Conservation (phyloP, 176 grass and related monocot species). For the Triticum dicoccoides region DNA sequence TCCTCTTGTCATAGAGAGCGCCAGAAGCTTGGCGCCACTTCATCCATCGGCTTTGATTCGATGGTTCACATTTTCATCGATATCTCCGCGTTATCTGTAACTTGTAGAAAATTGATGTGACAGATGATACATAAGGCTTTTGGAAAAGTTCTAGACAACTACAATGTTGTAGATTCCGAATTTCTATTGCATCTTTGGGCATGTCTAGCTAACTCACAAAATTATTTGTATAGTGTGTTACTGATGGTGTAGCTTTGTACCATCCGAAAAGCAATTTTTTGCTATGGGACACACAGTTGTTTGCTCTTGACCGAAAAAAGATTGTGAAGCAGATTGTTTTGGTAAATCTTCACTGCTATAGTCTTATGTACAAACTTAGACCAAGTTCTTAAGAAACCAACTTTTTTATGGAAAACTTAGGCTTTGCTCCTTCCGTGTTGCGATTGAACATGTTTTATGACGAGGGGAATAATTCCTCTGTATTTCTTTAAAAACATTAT, state of each 20-base stretch:
- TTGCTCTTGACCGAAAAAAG: not conserved
- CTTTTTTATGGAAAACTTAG: not conserved
- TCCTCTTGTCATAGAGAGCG: too few species aligned
- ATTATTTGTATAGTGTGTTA: too few species aligned
- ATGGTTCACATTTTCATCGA: too few species aligned
- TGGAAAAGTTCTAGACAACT: not conserved
- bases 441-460: not conserved
- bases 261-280: not conserved
- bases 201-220: too few species aligned
- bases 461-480: not conserved
- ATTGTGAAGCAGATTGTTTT: not conserved
- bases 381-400: not conserved
- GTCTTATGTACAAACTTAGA: not conserved
- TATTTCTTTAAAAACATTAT: not conserved
- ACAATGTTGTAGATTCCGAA: too few species aligned
- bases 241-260: too few species aligned
- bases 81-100: not conserved
- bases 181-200: too few species aligned
- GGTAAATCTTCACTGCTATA: not conserved
- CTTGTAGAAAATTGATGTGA: not conserved
- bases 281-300: not conserved
- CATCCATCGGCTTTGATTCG: too few species aligned
- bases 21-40: too few species aligned
- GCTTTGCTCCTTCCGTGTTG: not conserved
- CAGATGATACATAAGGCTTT: not conserved